These are phyloP conservation scores for Croton setiger DNA, from an alignment of 441 rosid species.

Conservation along the genomic window DNA sequence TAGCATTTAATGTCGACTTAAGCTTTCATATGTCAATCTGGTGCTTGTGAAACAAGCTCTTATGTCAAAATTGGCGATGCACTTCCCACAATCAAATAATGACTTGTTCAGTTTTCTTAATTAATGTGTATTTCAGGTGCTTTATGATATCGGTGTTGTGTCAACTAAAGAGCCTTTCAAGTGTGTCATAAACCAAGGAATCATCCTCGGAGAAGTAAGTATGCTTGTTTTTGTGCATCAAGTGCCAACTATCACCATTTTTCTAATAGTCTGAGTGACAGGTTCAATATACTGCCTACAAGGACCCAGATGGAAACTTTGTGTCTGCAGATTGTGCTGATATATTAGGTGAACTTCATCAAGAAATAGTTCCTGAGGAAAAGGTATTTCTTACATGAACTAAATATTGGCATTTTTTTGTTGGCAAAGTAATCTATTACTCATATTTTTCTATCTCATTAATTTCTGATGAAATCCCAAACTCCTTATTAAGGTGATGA, in stretches of 20 bases:
- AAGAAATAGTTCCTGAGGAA: slow-evolving; percentile 63
- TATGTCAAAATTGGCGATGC: slow-evolving; percentile 8
- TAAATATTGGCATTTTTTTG: neutral
- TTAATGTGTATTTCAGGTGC: slow-evolving; percentile 51
- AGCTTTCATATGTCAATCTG: neutral
- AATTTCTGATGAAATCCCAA: slow-evolving; percentile 10
- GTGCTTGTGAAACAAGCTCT: neutral
- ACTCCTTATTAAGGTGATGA: slow-evolving; percentile 48
- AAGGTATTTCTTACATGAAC: slow-evolving; percentile 45
- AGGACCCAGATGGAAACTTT: slow-evolving; percentile 63
- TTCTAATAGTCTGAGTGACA: slow-evolving; percentile 41
- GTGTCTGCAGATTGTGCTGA: slow-evolving; percentile 63
- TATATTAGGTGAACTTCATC: slow-evolving; percentile 42
- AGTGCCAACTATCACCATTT: slow-evolving; percentile 9
- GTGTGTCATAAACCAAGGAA: slow-evolving; percentile 97
- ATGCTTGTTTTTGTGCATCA: slow-evolving; percentile 12
- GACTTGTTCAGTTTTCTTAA: slow-evolving; percentile 9
- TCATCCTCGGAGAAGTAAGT: slow-evolving; percentile 95
- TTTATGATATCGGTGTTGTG: slow-evolving; percentile 87
- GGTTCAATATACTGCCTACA: slow-evolving; percentile 86
- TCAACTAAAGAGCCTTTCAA: slow-evolving; percentile 94
- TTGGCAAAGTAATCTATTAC: neutral
- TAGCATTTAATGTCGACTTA: neutral
- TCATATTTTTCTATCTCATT: slow-evolving; percentile 11
- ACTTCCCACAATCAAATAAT: slow-evolving; percentile 10